Evolutionary conservation across 768 basidiomycete species (phyloP), one percentile per base, ranked within the genome.

Genomic region (Rubroboletus satanas): DNA sequence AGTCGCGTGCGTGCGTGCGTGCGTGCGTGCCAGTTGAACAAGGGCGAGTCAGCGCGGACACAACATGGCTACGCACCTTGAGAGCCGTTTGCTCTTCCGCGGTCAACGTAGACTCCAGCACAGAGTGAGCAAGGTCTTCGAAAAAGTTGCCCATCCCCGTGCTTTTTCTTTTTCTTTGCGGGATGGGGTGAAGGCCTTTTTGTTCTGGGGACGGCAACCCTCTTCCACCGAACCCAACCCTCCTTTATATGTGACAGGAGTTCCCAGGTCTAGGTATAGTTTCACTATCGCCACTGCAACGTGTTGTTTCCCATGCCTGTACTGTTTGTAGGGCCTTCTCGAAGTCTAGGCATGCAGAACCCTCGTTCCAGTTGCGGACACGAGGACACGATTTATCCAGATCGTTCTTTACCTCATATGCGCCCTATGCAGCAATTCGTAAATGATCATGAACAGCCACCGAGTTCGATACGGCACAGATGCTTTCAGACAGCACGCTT

Each of bases 91-190:
- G 64, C 41, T 68, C 67, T 7, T 69, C 59, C 6, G 31, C 55
- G 3, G 62, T 61, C 53, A 68, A 28, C 35, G 64, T 59, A 4
- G 45, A 45, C 43, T 68, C 55, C 5, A 68, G 42, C 31, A 66
- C 42, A 3, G 45, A n/a, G 31, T 71, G 64, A 5, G 45, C 55
- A 14, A 68, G 59, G 57, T 68, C 69, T 55, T 71, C 69, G 23
- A 68, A 60, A 45, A 71, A 69, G 42, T 63, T 64, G 37, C 67
- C 69, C 67, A 68, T 68, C 33, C 7, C 18, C 23, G 45, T 45
- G 26, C 9, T 41, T 51, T 26, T 21, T n/a, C n/a, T 4, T 26
- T 26, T 26, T 4, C 4, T 26, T 26, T 26, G 26, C 5, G 26
- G 26, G 26, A 3, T 26, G 26, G 8, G 28, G 17, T 8, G 14